Evolutionary conservation across 2,329 filamentous ascomycete genomes (phyloP).

Genomic region (Aquanectria penicillioides): DNA sequence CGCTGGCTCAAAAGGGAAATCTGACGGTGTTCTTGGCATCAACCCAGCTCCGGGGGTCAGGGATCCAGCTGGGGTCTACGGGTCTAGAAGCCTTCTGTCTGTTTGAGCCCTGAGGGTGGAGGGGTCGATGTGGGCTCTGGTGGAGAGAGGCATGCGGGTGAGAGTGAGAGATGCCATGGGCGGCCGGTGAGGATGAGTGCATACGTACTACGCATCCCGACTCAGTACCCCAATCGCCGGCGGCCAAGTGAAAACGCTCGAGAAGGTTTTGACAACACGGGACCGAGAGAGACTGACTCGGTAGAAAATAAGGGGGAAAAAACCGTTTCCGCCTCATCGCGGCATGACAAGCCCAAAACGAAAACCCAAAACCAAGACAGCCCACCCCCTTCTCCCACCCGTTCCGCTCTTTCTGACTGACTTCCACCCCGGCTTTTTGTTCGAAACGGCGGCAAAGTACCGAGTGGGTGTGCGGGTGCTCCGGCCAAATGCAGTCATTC

Average conservation of each 20-base stretch:
- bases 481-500: background rate
- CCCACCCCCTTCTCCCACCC: background rate
- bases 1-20: slow-evolving; percentile 25
- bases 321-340: background rate
- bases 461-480: slow-evolving; percentile 1
- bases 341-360: background rate
- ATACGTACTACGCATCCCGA: slow-evolving; percentile 7
- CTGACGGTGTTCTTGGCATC: slow-evolving; percentile 29
- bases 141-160: background rate
- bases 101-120: slow-evolving; percentile 22
- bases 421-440: background rate
- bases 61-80: slow-evolving; percentile 19
- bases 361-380: no score
- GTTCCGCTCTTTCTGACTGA: background rate
- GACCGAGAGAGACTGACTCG: background rate
- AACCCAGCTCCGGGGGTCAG: slow-evolving; percentile 28
- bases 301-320: no score
- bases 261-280: background rate
- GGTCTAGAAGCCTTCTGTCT: slow-evolving; percentile 27
- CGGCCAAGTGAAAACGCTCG: background rate
- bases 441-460: slow-evolving; percentile 1
- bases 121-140: slow-evolving; percentile 2
- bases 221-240: background rate
- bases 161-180: no score
- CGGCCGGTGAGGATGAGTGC: slow-evolving; percentile 1